A percentile compares a stretch with the other conserved stretches of the same genome.
Evolutionary conservation across 371 early-diverging fungal genomes (phyloP).

Genomic region (Mortierella sp.): DNA sequence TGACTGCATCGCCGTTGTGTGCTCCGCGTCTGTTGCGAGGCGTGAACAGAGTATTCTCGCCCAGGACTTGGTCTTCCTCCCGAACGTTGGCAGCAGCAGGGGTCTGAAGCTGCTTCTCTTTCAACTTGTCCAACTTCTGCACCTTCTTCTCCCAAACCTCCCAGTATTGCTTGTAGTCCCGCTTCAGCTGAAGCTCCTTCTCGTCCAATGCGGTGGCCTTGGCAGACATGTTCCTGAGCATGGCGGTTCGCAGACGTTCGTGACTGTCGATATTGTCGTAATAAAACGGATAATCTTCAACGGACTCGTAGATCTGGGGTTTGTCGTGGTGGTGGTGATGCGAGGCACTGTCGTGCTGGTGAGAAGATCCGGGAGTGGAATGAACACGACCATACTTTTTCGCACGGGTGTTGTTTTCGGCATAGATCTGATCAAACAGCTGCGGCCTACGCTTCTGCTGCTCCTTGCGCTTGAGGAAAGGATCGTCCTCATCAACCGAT

Average conservation of each 20-base stretch:
- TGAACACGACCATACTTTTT: constrained; percentile 62
- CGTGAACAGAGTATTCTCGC: constrained; percentile 62
- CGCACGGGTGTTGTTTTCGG: constrained; percentile 72
- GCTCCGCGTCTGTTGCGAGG: constrained; percentile 60
- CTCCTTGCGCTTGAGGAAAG: constrained; percentile 57
- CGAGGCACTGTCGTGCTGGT: constrained; percentile 24
- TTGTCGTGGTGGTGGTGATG: constrained; percentile 62
- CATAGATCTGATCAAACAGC: constrained; percentile 64
- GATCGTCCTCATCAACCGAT: constrained; percentile 59
- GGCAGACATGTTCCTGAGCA: constrained; percentile 57
- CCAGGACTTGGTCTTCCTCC: constrained; percentile 66
- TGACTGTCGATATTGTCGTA: constrained; percentile 61
- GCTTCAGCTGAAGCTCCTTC: constrained; percentile 63
- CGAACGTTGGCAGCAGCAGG: constrained; percentile 51
- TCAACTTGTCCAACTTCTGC: constrained; percentile 64
- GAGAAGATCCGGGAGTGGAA: constrained; percentile 53
- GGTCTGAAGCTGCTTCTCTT: constrained; percentile 52
- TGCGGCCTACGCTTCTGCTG: constrained; percentile 48
- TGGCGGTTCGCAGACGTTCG: constrained; percentile 43
- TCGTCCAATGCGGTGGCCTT: constrained; percentile 53
- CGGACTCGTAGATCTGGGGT: constrained; percentile 57
- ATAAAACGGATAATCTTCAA: constrained; percentile 78
- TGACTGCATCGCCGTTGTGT: constrained; percentile 80
- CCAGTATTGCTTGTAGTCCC: constrained; percentile 66
- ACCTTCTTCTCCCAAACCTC: constrained; percentile 64